These are phyloP conservation scores for Pontederia crassipes DNA, from an alignment of 176 grass and related monocot genomes.

Conservation along the genomic window DNA sequence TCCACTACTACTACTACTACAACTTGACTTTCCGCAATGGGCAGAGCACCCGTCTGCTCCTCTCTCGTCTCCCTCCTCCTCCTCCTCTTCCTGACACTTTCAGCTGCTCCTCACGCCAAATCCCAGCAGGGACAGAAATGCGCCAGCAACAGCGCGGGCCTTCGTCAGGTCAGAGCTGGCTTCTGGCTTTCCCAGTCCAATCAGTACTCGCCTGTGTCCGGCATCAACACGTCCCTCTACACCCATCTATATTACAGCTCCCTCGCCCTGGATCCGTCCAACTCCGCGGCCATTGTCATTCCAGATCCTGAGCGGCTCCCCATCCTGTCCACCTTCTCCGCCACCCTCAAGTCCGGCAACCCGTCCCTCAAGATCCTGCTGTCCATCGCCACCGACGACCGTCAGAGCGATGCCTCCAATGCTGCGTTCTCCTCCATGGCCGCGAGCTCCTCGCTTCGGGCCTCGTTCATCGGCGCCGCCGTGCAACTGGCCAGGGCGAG, in stretches of 20 bases:
- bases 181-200: constrained; percentile 53
- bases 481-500: constrained; percentile 26
- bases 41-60: not conserved
- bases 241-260: constrained; percentile 71
- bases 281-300: not conserved
- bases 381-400: constrained; percentile 24
- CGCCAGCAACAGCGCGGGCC: not conserved
- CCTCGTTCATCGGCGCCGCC: constrained; percentile 18
- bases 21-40: not conserved
- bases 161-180: constrained; percentile 34
- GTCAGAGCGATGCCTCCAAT: constrained; percentile 7
- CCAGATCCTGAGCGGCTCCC: constrained; percentile 11
- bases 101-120: not conserved
- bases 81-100: not conserved
- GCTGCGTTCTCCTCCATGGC: constrained; percentile 46
- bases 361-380: constrained; percentile 46
- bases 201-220: constrained; percentile 31
- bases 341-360: constrained; percentile 40
- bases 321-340: constrained; percentile 45
- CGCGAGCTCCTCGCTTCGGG: constrained; percentile 21
- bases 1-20: not conserved
- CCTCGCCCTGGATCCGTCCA: constrained; percentile 23
- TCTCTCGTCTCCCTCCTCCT: not conserved
- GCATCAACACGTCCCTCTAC: constrained; percentile 55
- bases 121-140: not conserved